Evolutionary conservation across 2,329 filamentous ascomycete genomes (phyloP), one percentile per base, ranked within the genome.

Genomic region (Sarocladiaceae sp.): DNA sequence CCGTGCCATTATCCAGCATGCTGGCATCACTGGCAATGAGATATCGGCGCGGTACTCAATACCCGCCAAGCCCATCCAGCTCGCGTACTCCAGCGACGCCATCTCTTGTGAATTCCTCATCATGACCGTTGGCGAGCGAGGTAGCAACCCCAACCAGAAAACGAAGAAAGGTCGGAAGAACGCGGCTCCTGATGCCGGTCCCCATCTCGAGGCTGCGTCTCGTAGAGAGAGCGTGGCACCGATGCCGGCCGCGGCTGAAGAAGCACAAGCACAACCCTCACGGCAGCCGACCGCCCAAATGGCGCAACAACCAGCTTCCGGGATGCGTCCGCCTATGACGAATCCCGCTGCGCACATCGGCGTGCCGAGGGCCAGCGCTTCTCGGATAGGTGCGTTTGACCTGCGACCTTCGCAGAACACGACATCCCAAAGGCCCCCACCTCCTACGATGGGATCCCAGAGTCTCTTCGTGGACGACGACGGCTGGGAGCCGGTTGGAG

Each of bases 101-200:
- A 70, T 90, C 24, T 65, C 77, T 29, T 87, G 82, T 60, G 83
- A 90, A 51, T 90, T 89, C 53, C 83, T 88, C 33, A 73, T 91
- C 48, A 90, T 89, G 85, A 91, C 86, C 1, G 80, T 85, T 7
- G 86, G 85, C 12, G 84, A 88, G 51, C 70, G 72, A 47, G 69
- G 70, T 43, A 71, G 64, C 21, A 72, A 70, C 35, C 61, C 68
- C 4, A 60, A 59, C 10, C 71, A 72, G 47, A 74, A 69, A 55
- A 67, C 66, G 34, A 75, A 69, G 50, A 75, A 68, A 48, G 58
- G 62, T 0, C 60, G 63, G 35, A 76, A 70, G 29, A 27, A 21
- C 9, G 31, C 41, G 23, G 56, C 61, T 18, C 54, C 59, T 12
- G 58, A 56, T 42, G 52, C 52, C 6, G 60, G 60, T 3, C 68